These are phyloP conservation scores for Circinella umbellata DNA, from an alignment of 371 early-diverging fungal species.

Conservation along the genomic window DNA sequence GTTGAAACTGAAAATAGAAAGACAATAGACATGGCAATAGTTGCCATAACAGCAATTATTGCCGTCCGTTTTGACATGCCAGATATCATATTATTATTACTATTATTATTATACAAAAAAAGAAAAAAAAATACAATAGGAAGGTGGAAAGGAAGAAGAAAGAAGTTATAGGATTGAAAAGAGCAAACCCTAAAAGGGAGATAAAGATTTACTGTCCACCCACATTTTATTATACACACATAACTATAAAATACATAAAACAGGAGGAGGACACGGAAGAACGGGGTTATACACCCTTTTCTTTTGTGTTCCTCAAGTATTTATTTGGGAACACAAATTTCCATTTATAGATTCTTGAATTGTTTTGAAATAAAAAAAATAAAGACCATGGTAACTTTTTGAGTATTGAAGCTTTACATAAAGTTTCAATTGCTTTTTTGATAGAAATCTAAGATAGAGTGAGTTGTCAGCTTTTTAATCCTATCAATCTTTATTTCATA, in stretches of 20 bases:
- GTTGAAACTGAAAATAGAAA: constrained; percentile 23
- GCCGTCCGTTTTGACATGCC: constrained; percentile 26
- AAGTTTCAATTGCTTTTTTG: neutral
- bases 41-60: constrained; percentile 19
- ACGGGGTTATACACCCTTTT: no score
- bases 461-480: neutral
- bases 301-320: no score
- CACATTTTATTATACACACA: no score
- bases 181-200: no score
- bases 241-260: no score
- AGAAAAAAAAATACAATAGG: neutral
- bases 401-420: neutral
- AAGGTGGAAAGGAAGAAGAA: neutral
- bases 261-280: no score
- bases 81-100: constrained; percentile 19
- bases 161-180: no score
- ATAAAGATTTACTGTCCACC: no score
- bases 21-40: constrained; percentile 19
- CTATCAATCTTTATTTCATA: neutral
- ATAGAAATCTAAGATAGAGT: neutral
- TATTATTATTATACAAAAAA: neutral
- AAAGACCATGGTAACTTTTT: no score
- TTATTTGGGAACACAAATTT: neutral
- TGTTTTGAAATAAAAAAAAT: no score
- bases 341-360: neutral